These are phyloP conservation scores for Trichoderma asperellum DNA, from an alignment of 2,329 filamentous ascomycete genomes.

Conservation along the genomic window DNA sequence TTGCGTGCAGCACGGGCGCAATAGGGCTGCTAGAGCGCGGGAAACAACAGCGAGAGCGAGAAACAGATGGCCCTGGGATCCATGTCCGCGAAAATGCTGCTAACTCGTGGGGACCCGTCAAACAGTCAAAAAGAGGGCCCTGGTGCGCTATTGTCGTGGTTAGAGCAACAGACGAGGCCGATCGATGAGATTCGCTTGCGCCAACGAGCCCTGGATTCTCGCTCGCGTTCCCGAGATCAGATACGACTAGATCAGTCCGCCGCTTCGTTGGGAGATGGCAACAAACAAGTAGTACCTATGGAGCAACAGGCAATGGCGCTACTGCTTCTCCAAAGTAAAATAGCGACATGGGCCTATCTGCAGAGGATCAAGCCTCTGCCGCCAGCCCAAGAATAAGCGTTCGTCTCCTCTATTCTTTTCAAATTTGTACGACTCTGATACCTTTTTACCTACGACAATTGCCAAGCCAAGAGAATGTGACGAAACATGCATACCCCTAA, in stretches of 20 bases:
- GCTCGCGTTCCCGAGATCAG: background rate
- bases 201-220: background rate
- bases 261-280: background rate
- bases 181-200: background rate
- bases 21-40: conserved; percentile 20
- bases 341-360: background rate
- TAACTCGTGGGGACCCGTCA: conserved; percentile 19
- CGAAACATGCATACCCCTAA: background rate
- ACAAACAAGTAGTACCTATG: background rate
- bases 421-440: background rate
- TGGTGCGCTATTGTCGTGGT: background rate
- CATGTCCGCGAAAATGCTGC: conserved; percentile 6
- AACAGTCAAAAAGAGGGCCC: conserved; percentile 9
- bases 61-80: conserved; percentile 14
- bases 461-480: background rate
- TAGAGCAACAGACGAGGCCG: background rate
- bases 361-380: background rate
- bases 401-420: background rate
- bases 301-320: background rate
- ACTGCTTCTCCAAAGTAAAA: background rate
- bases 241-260: background rate
- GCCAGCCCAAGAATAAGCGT: background rate
- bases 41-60: background rate
- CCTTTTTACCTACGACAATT: background rate
- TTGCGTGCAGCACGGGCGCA: conserved; percentile 8